These are phyloP conservation scores for Dactylellina haptotyla DNA, from an alignment of 2,329 filamentous ascomycete species.

Conservation along the genomic window DNA sequence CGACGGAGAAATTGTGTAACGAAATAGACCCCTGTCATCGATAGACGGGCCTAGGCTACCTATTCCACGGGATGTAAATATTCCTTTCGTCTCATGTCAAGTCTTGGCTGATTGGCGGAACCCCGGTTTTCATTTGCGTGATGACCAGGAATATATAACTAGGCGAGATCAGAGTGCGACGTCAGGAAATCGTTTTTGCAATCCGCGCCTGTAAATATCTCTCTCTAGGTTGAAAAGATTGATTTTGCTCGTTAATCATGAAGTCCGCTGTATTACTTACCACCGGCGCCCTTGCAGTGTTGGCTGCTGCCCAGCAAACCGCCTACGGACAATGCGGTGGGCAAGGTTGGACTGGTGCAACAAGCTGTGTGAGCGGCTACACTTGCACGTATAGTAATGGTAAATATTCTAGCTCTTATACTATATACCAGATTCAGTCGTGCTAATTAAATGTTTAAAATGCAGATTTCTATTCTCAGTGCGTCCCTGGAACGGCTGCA, in stretches of 20 bases:
- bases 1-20: conserved; percentile 40
- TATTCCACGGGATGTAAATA: conserved; percentile 22
- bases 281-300: conserved; percentile 13
- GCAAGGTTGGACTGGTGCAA: conserved; percentile 60
- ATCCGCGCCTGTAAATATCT: neutral
- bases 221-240: neutral
- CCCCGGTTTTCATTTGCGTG: conserved; percentile 12
- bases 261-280: conserved; percentile 8
- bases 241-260: neutral
- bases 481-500: conserved; percentile 58
- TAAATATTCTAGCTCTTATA: neutral
- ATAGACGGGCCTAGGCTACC: neutral
- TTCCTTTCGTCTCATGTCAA: conserved; percentile 23
- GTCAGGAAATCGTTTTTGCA: neutral
- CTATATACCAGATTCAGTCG: neutral
- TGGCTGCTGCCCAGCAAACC: conserved; percentile 59
- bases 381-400: conserved; percentile 61
- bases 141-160: conserved; percentile 23
- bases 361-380: conserved; percentile 62
- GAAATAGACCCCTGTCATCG: neutral
- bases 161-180: neutral
- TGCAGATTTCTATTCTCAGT: conserved; percentile 63
- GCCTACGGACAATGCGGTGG: conserved; percentile 64
- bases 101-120: neutral
- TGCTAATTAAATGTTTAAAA: neutral